These are phyloP conservation scores for Backusella psychrophila DNA, from an alignment of 192 early-diverging fungal genomes.

Conservation along the genomic window DNA sequence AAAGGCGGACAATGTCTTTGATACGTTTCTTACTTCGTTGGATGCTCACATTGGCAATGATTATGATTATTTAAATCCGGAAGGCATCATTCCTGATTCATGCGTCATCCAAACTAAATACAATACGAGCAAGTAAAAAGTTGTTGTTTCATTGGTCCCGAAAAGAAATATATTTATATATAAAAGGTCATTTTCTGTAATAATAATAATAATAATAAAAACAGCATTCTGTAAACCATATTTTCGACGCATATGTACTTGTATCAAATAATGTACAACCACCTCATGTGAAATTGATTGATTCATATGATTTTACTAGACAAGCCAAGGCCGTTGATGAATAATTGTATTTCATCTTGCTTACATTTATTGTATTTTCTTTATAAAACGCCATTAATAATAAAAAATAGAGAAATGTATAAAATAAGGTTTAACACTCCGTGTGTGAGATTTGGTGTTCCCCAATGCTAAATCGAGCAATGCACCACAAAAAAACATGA, in stretches of 20 bases:
- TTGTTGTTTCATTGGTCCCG: too few species aligned
- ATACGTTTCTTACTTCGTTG: slow-evolving; percentile 58
- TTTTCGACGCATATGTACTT: too few species aligned
- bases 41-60: slow-evolving; percentile 55
- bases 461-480: not conserved
- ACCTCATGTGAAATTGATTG: too few species aligned
- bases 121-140: not conserved
- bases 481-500: not conserved
- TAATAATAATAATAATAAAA: too few species aligned
- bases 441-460: not conserved
- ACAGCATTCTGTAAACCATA: too few species aligned
- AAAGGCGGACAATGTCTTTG: slow-evolving; percentile 57
- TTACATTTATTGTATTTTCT: too few species aligned
- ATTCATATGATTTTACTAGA: too few species aligned
- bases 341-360: not conserved
- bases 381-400: not conserved
- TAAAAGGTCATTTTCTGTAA: too few species aligned
- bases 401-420: not conserved
- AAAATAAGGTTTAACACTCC: not conserved
- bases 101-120: slow-evolving; percentile 22
- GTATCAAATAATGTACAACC: too few species aligned
- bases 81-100: slow-evolving; percentile 55
- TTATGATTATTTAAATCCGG: slow-evolving; percentile 59
- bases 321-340: not conserved
- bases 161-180: too few species aligned